Evolutionary conservation across 768 basidiomycete species (phyloP).

Genomic region (Russula ochroleuca): DNA sequence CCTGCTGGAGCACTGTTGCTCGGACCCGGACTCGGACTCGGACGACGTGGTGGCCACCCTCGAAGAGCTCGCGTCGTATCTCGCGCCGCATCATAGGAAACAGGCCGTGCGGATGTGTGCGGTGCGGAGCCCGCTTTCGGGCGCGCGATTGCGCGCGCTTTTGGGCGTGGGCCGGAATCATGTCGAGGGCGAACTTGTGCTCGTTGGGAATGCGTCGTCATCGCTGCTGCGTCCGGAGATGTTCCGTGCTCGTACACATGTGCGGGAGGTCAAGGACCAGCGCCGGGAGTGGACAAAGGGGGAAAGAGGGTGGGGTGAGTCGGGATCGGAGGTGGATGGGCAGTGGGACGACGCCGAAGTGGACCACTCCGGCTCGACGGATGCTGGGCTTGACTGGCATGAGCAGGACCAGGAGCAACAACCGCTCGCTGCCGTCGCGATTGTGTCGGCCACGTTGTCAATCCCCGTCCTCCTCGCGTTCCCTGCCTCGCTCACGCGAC

Average conservation of each 20-base stretch:
- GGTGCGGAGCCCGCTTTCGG: slow-evolving; percentile 52
- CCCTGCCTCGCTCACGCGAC: slow-evolving; percentile 60
- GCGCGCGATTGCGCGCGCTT: slow-evolving; percentile 48
- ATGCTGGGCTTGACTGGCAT: background rate
- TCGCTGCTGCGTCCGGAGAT: slow-evolving; percentile 43
- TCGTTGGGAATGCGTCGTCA: slow-evolving; percentile 52
- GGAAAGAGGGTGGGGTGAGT: background rate
- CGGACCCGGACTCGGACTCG: slow-evolving; percentile 35
- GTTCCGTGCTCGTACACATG: slow-evolving; percentile 31
- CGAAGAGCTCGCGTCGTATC: slow-evolving; percentile 46
- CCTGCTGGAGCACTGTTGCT: slow-evolving; percentile 41
- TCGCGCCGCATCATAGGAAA: slow-evolving; percentile 58
- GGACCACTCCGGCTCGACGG: background rate
- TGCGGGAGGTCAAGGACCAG: background rate
- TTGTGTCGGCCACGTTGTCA: slow-evolving; percentile 48
- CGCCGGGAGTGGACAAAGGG: background rate
- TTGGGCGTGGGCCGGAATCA: slow-evolving; percentile 28
- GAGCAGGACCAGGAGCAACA: background rate
- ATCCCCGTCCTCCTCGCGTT: slow-evolving; percentile 46
- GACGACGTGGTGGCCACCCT: background rate
- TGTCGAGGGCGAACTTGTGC: slow-evolving; percentile 57
- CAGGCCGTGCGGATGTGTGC: slow-evolving; percentile 56
- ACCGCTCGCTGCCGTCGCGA: slow-evolving; percentile 35
- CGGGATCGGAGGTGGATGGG: background rate
- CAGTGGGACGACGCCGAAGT: slow-evolving; percentile 18